Conservation (phyloP, 768 basidiomycete species). For the Amanita rubescens region DNA sequence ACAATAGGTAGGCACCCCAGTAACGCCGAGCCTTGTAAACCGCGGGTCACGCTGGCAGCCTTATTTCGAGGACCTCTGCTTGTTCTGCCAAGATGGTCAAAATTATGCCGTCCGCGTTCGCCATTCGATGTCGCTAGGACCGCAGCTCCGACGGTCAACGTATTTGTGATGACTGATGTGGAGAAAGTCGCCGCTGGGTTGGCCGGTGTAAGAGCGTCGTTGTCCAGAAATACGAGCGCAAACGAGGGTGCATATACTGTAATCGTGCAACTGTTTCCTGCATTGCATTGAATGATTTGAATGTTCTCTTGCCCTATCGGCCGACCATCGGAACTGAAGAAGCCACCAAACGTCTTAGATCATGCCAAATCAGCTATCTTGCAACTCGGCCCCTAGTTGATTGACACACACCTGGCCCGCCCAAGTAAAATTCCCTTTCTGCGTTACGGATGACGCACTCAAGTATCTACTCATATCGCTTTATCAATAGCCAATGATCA, state of each 20-base stretch:
- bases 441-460: constrained; percentile 36
- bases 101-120: constrained; percentile 16
- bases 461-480: constrained; percentile 39
- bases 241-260: constrained; percentile 61
- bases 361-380: background rate
- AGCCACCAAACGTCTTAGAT: constrained; percentile 47
- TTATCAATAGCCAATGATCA: background rate
- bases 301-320: constrained; percentile 43
- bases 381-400: too few relatives aligned
- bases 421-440: constrained; percentile 56
- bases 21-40: background rate
- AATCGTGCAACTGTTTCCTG: constrained; percentile 43
- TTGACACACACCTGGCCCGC: constrained; percentile 41
- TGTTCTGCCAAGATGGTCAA: constrained; percentile 24
- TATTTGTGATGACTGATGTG: constrained; percentile 47
- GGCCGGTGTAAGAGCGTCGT: constrained; percentile 23
- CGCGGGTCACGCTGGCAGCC: background rate
- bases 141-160: constrained; percentile 44
- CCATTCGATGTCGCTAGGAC: constrained; percentile 65
- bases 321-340: constrained; percentile 60
- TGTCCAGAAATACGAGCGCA: constrained; percentile 62
- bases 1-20: background rate
- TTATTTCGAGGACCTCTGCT: constrained; percentile 17
- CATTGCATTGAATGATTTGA: constrained; percentile 50
- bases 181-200: constrained; percentile 39